phyloP scores from a whole-genome alignment of 352 stramenopile species.

The Pythium phragmitis region DNA sequence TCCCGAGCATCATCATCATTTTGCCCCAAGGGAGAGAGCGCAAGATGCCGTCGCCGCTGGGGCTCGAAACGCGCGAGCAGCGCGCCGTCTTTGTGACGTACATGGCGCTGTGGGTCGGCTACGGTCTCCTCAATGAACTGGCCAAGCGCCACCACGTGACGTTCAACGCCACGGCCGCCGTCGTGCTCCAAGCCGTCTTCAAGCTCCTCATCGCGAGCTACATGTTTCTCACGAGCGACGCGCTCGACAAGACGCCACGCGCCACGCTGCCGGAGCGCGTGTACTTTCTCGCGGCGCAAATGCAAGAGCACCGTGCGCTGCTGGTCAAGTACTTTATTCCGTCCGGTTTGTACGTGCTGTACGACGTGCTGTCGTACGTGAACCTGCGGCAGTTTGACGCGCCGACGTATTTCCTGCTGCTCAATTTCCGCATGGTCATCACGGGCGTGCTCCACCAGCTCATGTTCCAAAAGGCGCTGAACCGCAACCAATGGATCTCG shows the following conservation, averaged over 20 bases:
- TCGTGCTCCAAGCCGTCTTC: constrained; percentile 73
- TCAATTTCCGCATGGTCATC: constrained; percentile 82
- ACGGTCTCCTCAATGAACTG: constrained; percentile 77
- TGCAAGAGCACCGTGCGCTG: constrained; percentile 40
- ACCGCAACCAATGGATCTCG: constrained; percentile 78
- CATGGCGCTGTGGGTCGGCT: constrained; percentile 76
- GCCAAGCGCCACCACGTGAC: constrained; percentile 61
- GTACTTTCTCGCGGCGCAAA: constrained; percentile 37
- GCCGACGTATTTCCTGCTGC: constrained; percentile 73
- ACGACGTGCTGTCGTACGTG: constrained; percentile 84
- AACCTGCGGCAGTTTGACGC: constrained; percentile 75
- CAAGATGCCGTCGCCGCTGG: constrained; percentile 50
- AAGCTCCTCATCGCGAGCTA: constrained; percentile 68
- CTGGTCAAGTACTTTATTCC: constrained; percentile 75
- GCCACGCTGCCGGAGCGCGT: constrained; percentile 28
- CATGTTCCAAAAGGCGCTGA: constrained; percentile 74
- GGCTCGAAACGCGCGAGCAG: constrained; percentile 72
- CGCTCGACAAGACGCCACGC: constrained; percentile 23
- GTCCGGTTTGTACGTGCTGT: constrained; percentile 73
- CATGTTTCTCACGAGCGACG: constrained; percentile 66
- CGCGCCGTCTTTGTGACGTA: constrained; percentile 77
- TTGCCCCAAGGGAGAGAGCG: not conserved
- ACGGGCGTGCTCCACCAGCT: constrained; percentile 74
- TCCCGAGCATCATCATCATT: not conserved
- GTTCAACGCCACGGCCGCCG: constrained; percentile 76